These are phyloP conservation scores for Candida chilensis DNA, from an alignment of 805 yeast genomes.

Conservation along the genomic window DNA sequence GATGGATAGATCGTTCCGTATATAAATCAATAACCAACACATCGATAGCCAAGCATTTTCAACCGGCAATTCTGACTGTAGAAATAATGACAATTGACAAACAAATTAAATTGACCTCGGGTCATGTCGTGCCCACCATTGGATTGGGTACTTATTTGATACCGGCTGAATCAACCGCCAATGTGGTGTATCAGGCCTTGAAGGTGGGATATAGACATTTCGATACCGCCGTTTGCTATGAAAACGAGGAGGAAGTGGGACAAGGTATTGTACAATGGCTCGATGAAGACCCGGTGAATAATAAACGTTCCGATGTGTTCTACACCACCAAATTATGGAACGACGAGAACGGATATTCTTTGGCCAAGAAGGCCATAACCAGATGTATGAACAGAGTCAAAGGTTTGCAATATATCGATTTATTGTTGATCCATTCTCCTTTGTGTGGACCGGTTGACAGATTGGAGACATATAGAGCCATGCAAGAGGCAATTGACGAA, in stretches of 20 bases:
- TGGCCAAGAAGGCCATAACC: constrained; percentile 50
- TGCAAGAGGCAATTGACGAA: constrained; percentile 60
- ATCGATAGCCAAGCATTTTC: no score
- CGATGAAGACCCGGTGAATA: constrained; percentile 18
- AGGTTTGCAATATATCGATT: constrained; percentile 59
- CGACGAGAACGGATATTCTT: constrained; percentile 46
- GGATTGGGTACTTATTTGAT: constrained; percentile 44
- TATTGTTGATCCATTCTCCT: constrained; percentile 56
- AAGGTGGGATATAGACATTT: constrained; percentile 34
- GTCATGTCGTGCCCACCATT: constrained; percentile 32
- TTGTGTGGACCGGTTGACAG: constrained; percentile 34
- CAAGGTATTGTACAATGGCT: constrained; percentile 34
- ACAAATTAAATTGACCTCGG: constrained; percentile 15
- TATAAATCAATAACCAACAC: no score
- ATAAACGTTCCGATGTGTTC: constrained; percentile 16
- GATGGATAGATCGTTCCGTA: no score
- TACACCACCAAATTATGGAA: constrained; percentile 73
- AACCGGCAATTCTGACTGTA: no score
- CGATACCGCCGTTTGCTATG: constrained; percentile 39
- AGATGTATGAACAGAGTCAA: constrained; percentile 44
- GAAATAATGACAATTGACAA: constrained; percentile 4
- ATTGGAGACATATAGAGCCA: constrained; percentile 58
- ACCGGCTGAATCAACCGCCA: constrained; percentile 18
- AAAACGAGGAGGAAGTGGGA: constrained; percentile 40
- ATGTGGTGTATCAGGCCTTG: constrained; percentile 32